Base-by-base conservation (phyloP, 2,329 filamentous ascomycete genomes). In the Ophiostoma quercus region DNA sequence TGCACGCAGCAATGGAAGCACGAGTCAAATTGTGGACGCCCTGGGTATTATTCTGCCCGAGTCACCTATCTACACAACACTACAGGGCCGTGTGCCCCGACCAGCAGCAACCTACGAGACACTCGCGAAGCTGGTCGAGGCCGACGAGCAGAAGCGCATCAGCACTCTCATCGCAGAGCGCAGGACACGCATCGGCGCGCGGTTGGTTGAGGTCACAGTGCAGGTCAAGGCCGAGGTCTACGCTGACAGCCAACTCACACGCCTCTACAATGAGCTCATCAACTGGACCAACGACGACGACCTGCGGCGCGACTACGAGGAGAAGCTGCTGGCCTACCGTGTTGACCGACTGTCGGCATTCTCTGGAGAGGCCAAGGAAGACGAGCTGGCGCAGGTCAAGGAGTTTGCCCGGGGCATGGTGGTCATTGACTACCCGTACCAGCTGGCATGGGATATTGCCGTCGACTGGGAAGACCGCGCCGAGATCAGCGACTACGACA, bases 261-360 rank as follows among this genome's bases (percentile, higher is more conserved):
- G 88, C 47, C 80, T 96, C 65, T 98, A 97, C 77, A 87, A 87
- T 70, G 85, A 92, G 68, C 84, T 97, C 67, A 94, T 97, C 76
- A 89, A 97, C 77, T 99, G 95, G 95, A 90, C 90, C 11, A 87
- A 82, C 70, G 92, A 98, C 75, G 95, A 99, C 76, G 92, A 94
- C 29, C 78, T 92, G 43, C 87, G 95, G 65, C 88, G 94, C 51
- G 85, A 86, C 51, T 96, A 94, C 73, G 96, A 99, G 77, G 94
- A 98, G 78, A 98, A 94, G 79, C 83, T 97, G 16, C 80, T 99
- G 3, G 86, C 90, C 72, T 87, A 94, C 76, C 92, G 90, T 72
- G 90, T 94, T 74, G 93, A 97, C 70, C 85, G 87, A 5, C 84
- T 99, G 0, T 79, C 90, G 9, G 88, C 91, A 37, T 83, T 92